Base-by-base conservation (phyloP, 1,284 basidiomycete genomes). In the Peniophora sp. region DNA sequence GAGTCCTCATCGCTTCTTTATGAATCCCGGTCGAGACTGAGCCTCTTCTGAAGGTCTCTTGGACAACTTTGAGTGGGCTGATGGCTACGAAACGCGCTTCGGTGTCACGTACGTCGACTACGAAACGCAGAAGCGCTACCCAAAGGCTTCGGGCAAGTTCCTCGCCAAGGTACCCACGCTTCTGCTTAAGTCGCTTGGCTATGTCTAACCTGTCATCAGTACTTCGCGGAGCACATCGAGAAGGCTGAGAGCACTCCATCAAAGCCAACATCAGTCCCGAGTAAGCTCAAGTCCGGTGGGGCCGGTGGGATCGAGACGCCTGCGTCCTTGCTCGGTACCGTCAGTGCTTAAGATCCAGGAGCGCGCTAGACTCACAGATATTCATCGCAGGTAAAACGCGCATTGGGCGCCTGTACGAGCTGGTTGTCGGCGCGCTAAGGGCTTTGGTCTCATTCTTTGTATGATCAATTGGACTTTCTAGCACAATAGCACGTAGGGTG, bases 1-100 rank as follows among this genome's bases (percentile, higher is more conserved):
- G 52, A 49, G 68, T 61, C n/a, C 23, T 20, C 11, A 17, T 15
- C 41, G 32, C 17, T n/a, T 12, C 27, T 24, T 44, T 1, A 34
- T 32, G n/a, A n/a, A 32, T 32, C 27, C 5, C 12, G 12, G 11
- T 18, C 44, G 17, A 36, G 18, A 37, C 47, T 58, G 22, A 24
- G 17, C 22, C 10, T 43, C 17, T 50, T 48, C 45, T 48, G 39
- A 51, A 81, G 79, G 78, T 64, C 67, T 84, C 49, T 60, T 85
- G 51, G 85, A 88, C 62, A 88, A 88, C 65, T 88, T 88, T 54
- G 86, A 90, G 65, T 88, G 87, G 81, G 78, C 78, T 9, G 82
- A 85, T 57, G 81, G 82, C 3, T 84, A 83, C 57, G 66, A 67
- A 35, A 79, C 79, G 2, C 74, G 82, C 15, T 85, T 85, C 56